Evolutionary conservation across 2,329 filamentous ascomycete species (phyloP).

Genomic region (Botrytis pseudocinerea): DNA sequence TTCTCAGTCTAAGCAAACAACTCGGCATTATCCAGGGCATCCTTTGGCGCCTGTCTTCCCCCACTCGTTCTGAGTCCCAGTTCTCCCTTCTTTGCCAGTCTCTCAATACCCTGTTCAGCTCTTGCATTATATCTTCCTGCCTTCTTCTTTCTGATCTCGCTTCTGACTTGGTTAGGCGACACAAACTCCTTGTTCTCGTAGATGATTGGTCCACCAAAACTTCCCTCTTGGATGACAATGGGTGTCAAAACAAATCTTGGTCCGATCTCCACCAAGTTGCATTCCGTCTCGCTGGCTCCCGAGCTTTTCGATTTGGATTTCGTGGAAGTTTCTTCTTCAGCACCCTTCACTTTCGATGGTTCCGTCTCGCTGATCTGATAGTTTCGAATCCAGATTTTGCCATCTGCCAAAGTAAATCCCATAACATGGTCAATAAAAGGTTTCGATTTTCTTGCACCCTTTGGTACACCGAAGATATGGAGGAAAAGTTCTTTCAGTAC

Average conservation of each 20-base stretch:
- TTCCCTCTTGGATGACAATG: constrained; percentile 92
- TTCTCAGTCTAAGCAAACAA: constrained; percentile 63
- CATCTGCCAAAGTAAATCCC: constrained; percentile 85
- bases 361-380: constrained; percentile 92
- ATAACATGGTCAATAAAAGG: constrained; percentile 96
- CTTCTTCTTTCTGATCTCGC: constrained; percentile 75
- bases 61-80: constrained; percentile 72
- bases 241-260: constrained; percentile 91
- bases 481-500: constrained; percentile 88
- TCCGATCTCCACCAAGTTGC: constrained; percentile 88
- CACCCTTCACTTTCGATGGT: constrained; percentile 47
- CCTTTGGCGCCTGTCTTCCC: constrained; percentile 60
- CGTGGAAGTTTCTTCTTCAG: constrained; percentile 41
- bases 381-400: constrained; percentile 93
- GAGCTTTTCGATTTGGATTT: constrained; percentile 48
- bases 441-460: constrained; percentile 84
- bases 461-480: constrained; percentile 89
- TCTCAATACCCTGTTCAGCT: constrained; percentile 71
- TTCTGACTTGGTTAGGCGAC: constrained; percentile 88
- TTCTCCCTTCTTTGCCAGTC: constrained; percentile 71
- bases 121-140: constrained; percentile 76
- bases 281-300: constrained; percentile 63
- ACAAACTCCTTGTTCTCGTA: constrained; percentile 99
- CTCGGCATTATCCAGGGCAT: constrained; percentile 73
- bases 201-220: constrained; percentile 93